phyloP scores from a whole-genome alignment of 2,329 filamentous ascomycete genomes.

The Graphilbum ipis-grandicollis region DNA sequence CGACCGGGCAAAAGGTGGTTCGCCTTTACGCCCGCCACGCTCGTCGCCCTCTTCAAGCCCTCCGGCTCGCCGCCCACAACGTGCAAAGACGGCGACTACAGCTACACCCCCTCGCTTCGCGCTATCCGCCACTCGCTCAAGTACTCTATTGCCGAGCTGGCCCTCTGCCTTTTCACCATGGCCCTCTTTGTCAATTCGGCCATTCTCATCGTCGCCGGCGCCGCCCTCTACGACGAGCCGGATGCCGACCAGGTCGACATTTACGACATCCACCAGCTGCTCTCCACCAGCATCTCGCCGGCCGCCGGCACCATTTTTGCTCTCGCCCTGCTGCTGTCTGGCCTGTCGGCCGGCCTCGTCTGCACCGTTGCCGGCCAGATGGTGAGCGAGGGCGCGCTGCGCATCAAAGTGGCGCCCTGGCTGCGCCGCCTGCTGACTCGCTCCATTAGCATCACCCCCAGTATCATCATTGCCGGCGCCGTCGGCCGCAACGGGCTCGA shows the following conservation, averaged over 20 bases:
- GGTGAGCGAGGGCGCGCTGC: conserved; percentile 67
- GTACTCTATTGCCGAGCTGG: conserved; percentile 54
- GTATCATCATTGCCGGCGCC: conserved; percentile 67
- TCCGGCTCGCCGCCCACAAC: neutral
- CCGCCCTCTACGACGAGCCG: conserved; percentile 48
- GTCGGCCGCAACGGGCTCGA: conserved; percentile 56
- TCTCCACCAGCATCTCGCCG: conserved; percentile 50
- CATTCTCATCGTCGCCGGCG: conserved; percentile 68
- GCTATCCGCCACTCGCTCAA: conserved; percentile 62
- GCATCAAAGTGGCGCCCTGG: conserved; percentile 63
- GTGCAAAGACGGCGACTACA: conserved; percentile 22
- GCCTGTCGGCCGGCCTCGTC: conserved; percentile 67
- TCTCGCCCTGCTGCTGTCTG: conserved; percentile 62
- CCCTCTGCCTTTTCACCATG: conserved; percentile 61
- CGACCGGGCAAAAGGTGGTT: no score
- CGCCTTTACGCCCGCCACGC: no score
- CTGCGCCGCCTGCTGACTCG: conserved; percentile 61
- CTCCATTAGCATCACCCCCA: conserved; percentile 63
- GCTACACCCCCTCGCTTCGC: conserved; percentile 52
- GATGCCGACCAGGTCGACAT: conserved; percentile 55
- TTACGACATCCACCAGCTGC: conserved; percentile 63
- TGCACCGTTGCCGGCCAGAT: conserved; percentile 85
- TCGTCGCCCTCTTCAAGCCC: neutral
- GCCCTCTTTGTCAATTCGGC: conserved; percentile 72
- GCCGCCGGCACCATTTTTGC: conserved; percentile 74